Base-by-base conservation (phyloP, 108 stramenopile species). In the Nitzschia sp. region DNA sequence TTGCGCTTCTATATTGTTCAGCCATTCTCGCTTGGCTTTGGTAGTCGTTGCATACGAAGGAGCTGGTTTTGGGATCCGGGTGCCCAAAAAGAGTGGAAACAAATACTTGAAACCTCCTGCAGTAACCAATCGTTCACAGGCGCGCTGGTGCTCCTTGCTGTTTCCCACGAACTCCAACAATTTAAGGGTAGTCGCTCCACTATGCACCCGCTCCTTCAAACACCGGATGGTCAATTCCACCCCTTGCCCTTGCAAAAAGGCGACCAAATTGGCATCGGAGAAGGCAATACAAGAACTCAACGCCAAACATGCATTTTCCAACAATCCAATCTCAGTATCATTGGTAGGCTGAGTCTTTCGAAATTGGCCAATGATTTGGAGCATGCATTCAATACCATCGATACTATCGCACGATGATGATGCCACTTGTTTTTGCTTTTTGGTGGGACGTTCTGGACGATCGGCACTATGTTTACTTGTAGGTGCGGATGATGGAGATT, bases 151-250 rank as follows among this genome's bases (percentile, higher is more conserved):
- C 29, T 58, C 56, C 4, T 11, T 11, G 19, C 19, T 21, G 21
- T 46, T 77, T 45, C 85, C 72, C 28, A 82, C 79, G 67, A 88
- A 88, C 54, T 84, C 84, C 35, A 88, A 72, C 15, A 86, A 73
- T 59, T 85, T 82, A 4, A 92, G 53, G 1, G 76, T 71, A 0
- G 72, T 78, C 19, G 79, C 86, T 23, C 91, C 91, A 22, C 86
- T 80, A 59, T 90, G 88, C 34, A 88, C 85, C 26, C 75, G 72
- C 66, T 90, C 85, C 25, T 87, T 85, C 16, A 89, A 44, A 73
- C 88, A 89, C n/a, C 87, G 67, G 8, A 90, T 44, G 59, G 90
- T 84, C 41, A 92, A 50, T 74, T 92, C 85, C 16, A 88, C 72
- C 0, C 91, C 91, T 65, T 92, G 82, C 2, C 76, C 76, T 13